Base-by-base conservation (phyloP, 23 red algal species). In the Gracilariopsis chorda region DNA sequence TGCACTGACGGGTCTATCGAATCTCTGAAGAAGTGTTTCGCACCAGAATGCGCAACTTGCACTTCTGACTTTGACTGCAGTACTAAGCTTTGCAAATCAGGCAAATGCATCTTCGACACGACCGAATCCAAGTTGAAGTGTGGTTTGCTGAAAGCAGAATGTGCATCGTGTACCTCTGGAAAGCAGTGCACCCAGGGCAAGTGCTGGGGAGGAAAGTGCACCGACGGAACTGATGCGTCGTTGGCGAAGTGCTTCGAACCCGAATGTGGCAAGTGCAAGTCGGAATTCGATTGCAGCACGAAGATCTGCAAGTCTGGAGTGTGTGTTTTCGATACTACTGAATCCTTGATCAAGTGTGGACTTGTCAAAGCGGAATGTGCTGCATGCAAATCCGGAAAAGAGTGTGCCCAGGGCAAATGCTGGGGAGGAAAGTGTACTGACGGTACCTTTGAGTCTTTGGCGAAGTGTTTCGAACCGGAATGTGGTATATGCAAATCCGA, bases 211-310 rank as follows among this genome's bases (percentile, higher is more conserved):
- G 12, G 69, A 20, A 76, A 76, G 69, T 76, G 69, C 19, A 9
- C 42, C 27, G 48, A 41, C n/a, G 23, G 25, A 8, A 80, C 8
- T 14, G 45, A 11, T 0, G 76, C 7, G 36, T 80, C 76, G 47
- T 9, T 27, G 47, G 45, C 37, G 37, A 80, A 80, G 49, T 80
- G 76, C 76, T 80, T 80, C 76, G 43, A 27, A 10, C 72, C 72
- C 13, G 62, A 69, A 29, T 69, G 62, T 29, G 62, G 13, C 14
- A 25, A 14, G 12, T 69, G 62, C 62, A 69, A 69, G 62, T 69
- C 13, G 12, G 29, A 33, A 13, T 13, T 13, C 12, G 19, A n/a
- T 13, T 69, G 62, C 62, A 29, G 12, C 16, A 20, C 62, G 13
- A 13, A 14, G 28, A 80, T 52, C 12, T 80, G 76, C 44, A 37